Conservation (phyloP, 352 stramenopile genomes). For the Saprolegnia parasitica region DNA sequence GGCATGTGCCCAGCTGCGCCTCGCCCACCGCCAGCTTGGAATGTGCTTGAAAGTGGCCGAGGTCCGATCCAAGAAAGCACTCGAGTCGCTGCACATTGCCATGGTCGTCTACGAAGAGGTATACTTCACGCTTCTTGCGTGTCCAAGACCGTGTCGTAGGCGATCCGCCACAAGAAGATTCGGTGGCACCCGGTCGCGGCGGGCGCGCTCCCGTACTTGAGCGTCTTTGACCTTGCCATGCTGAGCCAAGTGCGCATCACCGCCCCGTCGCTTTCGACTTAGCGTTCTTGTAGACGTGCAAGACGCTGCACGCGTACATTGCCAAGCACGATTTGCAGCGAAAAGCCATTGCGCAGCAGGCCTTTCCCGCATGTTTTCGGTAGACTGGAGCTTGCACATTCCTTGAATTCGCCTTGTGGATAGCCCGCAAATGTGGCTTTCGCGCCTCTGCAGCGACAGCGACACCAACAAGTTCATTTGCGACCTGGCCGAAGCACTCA, state of each 20-base stretch:
- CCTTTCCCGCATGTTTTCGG: constrained; percentile 11
- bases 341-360: neutral
- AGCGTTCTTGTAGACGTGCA: neutral
- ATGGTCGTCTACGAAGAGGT: constrained; percentile 46
- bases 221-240: constrained; percentile 41
- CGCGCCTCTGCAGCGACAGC: constrained; percentile 15
- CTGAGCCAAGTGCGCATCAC: constrained; percentile 34
- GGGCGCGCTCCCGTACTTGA: constrained; percentile 36
- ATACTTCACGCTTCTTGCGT: constrained; percentile 25
- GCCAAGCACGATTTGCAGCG: constrained; percentile 11
- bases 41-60: constrained; percentile 69
- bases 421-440: constrained; percentile 26
- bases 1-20: constrained; percentile 51
- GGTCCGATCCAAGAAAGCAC: constrained; percentile 44
- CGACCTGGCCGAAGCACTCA: constrained; percentile 53
- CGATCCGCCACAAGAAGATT: constrained; percentile 11
- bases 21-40: constrained; percentile 59
- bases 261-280: neutral
- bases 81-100: constrained; percentile 56
- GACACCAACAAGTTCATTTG: constrained; percentile 35
- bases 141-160: constrained; percentile 3
- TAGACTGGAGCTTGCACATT: neutral
- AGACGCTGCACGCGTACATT: constrained; percentile 5
- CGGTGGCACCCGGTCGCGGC: constrained; percentile 25
- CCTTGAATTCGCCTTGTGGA: neutral